These are phyloP conservation scores for Oryza brachyantha DNA, from an alignment of 176 grass and related monocot species.

Conservation along the genomic window DNA sequence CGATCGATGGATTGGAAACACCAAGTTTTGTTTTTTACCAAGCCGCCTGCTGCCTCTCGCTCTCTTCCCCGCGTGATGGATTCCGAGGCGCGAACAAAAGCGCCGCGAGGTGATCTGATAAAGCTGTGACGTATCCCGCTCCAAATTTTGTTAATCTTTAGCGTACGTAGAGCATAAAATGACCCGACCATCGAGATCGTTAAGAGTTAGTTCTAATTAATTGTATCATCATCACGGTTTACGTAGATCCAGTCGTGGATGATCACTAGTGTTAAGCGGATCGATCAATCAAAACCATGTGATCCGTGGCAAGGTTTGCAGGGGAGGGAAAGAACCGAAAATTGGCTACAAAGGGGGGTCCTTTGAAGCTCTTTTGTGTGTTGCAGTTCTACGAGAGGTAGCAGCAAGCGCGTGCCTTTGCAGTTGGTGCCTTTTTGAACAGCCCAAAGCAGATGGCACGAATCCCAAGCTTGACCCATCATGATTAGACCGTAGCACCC, in stretches of 20 bases:
- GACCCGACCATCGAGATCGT: background rate
- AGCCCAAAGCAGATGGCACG: background rate
- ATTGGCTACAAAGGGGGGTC: background rate
- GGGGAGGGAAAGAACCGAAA: background rate
- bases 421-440: conserved; percentile 1
- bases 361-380: background rate
- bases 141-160: conserved; percentile 6
- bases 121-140: conserved; percentile 47
- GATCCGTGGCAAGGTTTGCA: background rate
- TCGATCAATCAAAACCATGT: background rate
- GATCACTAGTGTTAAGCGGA: background rate
- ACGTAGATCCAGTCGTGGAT: background rate
- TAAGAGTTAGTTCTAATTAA: background rate
- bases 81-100: conserved; percentile 41
- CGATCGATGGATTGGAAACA: conserved; percentile 39
- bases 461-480: conserved; percentile 37
- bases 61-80: conserved; percentile 37
- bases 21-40: conserved; percentile 39
- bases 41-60: background rate
- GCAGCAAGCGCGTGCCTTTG: conserved; percentile 8
- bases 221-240: background rate
- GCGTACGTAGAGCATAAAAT: too few relatives aligned
- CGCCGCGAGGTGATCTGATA: conserved; percentile 37
- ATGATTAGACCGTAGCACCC: background rate
- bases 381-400: background rate